Percentiles rank a stretch among this genome's conserved stretches.
These are phyloP conservation scores for Eremochloa ophiuroides DNA, from an alignment of 176 grass and related monocot genomes.

Conservation along the genomic window DNA sequence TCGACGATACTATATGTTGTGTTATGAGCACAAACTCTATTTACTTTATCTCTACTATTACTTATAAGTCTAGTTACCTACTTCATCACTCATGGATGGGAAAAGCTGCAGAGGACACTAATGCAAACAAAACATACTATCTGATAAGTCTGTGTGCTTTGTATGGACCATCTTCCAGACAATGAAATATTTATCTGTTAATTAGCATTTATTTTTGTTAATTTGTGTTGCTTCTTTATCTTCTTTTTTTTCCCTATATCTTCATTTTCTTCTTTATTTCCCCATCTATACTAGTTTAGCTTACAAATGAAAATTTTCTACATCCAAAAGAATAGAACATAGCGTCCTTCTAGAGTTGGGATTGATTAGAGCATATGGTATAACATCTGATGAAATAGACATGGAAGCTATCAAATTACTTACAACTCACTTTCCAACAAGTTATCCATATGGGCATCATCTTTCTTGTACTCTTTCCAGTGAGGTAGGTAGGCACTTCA, in stretches of 20 bases:
- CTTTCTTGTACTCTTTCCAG: too few relatives aligned
- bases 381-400: too few relatives aligned
- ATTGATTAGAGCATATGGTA: neutral
- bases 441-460: too few relatives aligned
- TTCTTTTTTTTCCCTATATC: neutral
- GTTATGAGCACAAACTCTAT: neutral
- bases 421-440: too few relatives aligned
- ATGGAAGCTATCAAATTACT: too few relatives aligned
- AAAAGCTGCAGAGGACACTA: neutral
- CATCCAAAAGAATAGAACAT: neutral
- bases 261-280: neutral
- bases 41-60: too few relatives aligned
- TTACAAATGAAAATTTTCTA: neutral
- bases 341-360: neutral
- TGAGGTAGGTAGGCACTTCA: too few relatives aligned
- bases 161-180: too few relatives aligned
- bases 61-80: neutral
- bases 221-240: neutral
- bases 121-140: neutral
- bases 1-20: neutral
- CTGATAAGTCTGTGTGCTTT: neutral
- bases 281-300: neutral
- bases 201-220: neutral
- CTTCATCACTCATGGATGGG: neutral
- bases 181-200: neutral